A percentile compares a stretch with the other conserved stretches of the same genome.
Evolutionary conservation across 139 green algal genomes (phyloP).

Genomic region (Desmodesmus armatus): DNA sequence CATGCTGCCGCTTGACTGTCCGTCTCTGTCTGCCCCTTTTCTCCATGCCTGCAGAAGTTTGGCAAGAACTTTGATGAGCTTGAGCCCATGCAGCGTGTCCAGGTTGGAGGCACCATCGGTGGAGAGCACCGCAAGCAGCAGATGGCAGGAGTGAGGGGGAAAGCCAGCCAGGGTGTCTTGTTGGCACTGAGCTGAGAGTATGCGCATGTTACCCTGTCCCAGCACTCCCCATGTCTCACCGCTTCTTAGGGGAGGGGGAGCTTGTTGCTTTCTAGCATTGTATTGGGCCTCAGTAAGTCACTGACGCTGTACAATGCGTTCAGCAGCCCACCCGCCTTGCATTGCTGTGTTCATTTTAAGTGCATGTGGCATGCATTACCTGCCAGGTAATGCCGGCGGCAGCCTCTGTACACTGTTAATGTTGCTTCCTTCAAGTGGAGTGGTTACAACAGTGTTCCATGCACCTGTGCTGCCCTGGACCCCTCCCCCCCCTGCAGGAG

Average conservation of each 20-base stretch:
- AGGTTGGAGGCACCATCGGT: conserved; percentile 6
- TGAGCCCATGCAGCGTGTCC: background rate
- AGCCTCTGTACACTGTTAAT: background rate
- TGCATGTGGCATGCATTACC: no score
- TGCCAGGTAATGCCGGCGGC: no score
- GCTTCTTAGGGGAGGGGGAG: no score
- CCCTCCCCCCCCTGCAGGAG: background rate
- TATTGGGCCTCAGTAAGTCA: background rate
- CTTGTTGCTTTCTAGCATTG: background rate
- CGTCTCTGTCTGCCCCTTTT: background rate
- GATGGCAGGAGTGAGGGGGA: conserved; percentile 13
- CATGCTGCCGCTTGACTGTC: no score
- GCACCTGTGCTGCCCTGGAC: background rate
- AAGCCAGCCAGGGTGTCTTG: background rate
- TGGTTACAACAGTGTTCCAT: background rate
- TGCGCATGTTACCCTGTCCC: background rate
- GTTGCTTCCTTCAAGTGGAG: background rate
- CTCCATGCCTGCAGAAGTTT: conserved; percentile 25
- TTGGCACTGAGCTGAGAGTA: background rate
- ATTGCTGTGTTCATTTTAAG: no score
- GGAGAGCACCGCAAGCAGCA: conserved; percentile 34
- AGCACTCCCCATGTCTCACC: no score
- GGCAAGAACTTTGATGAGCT: conserved; percentile 46
- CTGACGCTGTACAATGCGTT: no score
- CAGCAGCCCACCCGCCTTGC: no score